Evolutionary conservation across 2,329 filamentous ascomycete species (phyloP).

Genomic region (Colletotrichum agaves): DNA sequence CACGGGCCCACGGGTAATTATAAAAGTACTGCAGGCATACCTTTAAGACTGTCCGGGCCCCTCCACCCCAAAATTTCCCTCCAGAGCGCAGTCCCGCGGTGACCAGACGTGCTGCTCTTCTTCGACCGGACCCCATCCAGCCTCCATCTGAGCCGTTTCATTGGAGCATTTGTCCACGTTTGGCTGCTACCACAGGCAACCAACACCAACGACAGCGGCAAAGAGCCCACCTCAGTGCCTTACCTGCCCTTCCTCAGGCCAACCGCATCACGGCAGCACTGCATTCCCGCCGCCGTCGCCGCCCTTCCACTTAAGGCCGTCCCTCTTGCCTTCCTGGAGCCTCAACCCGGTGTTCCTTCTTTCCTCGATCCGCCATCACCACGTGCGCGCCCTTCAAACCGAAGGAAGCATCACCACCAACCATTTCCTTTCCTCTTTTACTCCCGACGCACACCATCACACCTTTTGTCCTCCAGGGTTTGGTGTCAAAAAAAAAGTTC

Average conservation of each 20-base stretch:
- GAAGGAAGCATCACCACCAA: background rate
- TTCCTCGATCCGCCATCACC: constrained; percentile 3
- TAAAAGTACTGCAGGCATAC: constrained; percentile 39
- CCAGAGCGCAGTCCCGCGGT: constrained; percentile 36
- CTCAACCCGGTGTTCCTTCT: constrained; percentile 8
- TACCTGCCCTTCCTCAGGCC: background rate
- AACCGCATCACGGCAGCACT: constrained; percentile 26
- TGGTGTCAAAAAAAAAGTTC: background rate
- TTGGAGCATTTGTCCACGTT: constrained; percentile 10
- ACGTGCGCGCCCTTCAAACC: constrained; percentile 9
- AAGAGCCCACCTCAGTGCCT: background rate
- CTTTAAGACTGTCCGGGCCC: constrained; percentile 38
- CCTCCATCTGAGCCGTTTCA: constrained; percentile 3
- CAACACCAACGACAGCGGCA: constrained; percentile 10
- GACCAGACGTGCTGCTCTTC: constrained; percentile 30
- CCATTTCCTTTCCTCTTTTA: background rate
- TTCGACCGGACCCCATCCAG: constrained; percentile 28
- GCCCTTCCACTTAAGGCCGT: constrained; percentile 14
- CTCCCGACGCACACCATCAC: background rate
- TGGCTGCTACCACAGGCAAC: constrained; percentile 21
- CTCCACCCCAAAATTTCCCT: constrained; percentile 38
- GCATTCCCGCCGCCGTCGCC: constrained; percentile 34
- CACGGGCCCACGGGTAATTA: constrained; percentile 38
- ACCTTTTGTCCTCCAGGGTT: too few species aligned
- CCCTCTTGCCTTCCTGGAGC: constrained; percentile 23